Evolutionary conservation across 2,329 filamentous ascomycete species (phyloP).

Genomic region (Pestalotiopsis fici): DNA sequence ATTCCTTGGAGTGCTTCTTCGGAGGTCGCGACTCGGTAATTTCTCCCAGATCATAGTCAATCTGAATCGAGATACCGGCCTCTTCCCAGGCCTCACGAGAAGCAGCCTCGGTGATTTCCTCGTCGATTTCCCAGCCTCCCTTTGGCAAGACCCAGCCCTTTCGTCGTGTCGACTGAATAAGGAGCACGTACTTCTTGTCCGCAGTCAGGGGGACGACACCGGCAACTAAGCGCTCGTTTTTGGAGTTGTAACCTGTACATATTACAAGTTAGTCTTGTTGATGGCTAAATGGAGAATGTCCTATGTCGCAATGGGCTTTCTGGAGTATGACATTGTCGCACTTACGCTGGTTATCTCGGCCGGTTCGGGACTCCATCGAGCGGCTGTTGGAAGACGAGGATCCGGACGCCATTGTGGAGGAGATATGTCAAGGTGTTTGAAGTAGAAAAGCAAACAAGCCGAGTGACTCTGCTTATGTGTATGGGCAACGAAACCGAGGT

Average conservation of each 20-base stretch:
- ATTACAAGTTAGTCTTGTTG: slow-evolving; percentile 34
- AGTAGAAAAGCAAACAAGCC: slow-evolving; percentile 10
- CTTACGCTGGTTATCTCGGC: slow-evolving; percentile 81
- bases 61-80: slow-evolving; percentile 84
- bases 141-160: slow-evolving; percentile 97
- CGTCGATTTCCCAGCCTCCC: slow-evolving; percentile 96
- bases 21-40: slow-evolving; percentile 84
- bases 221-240: slow-evolving; percentile 92
- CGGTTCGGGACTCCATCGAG: slow-evolving; percentile 73
- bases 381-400: slow-evolving; percentile 38
- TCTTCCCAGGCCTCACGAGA: slow-evolving; percentile 96
- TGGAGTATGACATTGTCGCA: slow-evolving; percentile 33
- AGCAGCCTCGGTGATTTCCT: slow-evolving; percentile 82
- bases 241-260: slow-evolving; percentile 79
- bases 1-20: slow-evolving; percentile 67
- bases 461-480: neutral
- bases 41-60: slow-evolving; percentile 82
- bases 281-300: neutral
- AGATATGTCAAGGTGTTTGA: slow-evolving; percentile 14
- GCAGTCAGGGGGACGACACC: slow-evolving; percentile 87
- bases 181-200: slow-evolving; percentile 84
- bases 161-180: slow-evolving; percentile 90
- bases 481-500: slow-evolving; percentile 1
- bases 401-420: slow-evolving; percentile 28
- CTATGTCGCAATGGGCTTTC: slow-evolving; percentile 9